Evolutionary conservation across 2,329 filamentous ascomycete species (phyloP).

Genomic region (Ophidiomyces ophidiicola): DNA sequence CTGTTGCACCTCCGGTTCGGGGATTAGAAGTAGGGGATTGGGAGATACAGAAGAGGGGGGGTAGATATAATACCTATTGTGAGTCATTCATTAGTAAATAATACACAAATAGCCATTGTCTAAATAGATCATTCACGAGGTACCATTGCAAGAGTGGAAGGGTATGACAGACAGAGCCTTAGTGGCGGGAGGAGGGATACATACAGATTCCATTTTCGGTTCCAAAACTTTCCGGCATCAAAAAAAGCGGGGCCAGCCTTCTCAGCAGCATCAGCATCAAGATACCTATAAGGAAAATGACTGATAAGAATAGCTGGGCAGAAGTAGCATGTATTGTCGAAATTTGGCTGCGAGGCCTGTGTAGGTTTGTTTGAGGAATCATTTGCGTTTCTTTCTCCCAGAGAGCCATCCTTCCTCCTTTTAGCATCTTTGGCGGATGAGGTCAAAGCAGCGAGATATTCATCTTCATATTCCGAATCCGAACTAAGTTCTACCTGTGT

Average conservation of each 20-base stretch:
- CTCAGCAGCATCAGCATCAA: constrained; percentile 24
- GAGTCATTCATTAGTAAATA: constrained; percentile 12
- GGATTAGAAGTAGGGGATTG: constrained; percentile 54
- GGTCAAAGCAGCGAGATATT: constrained; percentile 9
- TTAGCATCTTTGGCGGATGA: constrained; percentile 6
- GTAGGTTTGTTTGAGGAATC: not conserved
- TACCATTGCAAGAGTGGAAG: too few relatives aligned
- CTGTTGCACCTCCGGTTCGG: constrained; percentile 50
- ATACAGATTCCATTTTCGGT: constrained; percentile 64
- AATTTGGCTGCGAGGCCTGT: constrained; percentile 8
- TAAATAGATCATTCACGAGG: too few relatives aligned
- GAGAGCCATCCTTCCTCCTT: not conserved
- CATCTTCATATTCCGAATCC: constrained; percentile 6
- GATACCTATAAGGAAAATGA: constrained; percentile 34
- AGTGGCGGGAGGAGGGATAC: constrained; percentile 24
- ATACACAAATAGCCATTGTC: not conserved
- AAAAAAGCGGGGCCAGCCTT: constrained; percentile 31
- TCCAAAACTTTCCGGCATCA: constrained; percentile 35
- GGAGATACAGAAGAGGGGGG: constrained; percentile 36
- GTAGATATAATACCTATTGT: constrained; percentile 53
- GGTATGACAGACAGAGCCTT: not conserved
- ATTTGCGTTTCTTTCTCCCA: not conserved
- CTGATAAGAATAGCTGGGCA: constrained; percentile 31
- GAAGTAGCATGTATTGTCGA: constrained; percentile 22
- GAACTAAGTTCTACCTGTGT: not conserved